These are phyloP conservation scores for Rhodamnia argentea DNA, from an alignment of 345 rosid species.

Conservation along the genomic window DNA sequence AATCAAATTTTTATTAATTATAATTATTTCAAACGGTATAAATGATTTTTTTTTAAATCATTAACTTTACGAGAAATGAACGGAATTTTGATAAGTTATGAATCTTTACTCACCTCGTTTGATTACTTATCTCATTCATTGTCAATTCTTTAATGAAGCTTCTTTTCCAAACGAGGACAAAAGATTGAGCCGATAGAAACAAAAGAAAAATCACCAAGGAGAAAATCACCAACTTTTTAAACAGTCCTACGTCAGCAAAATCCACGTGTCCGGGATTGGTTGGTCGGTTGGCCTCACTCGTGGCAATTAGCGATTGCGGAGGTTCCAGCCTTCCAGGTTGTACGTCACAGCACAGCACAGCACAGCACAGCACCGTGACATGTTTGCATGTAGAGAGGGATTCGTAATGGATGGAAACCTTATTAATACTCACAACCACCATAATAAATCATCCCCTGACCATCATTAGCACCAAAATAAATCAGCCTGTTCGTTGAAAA, in stretches of 20 bases:
- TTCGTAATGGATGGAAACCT: not conserved
- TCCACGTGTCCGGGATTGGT: not conserved
- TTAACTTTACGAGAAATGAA: not conserved
- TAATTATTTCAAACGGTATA: not conserved
- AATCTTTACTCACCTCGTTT: too few species aligned
- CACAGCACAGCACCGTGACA: not conserved
- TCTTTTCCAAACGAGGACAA: not conserved
- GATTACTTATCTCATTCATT: too few species aligned
- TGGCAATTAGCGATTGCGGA: not conserved
- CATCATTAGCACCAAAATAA: not conserved
- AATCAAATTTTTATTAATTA: rapidly evolving
- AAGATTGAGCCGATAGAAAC: not conserved
- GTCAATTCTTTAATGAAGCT: too few species aligned
- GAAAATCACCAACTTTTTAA: not conserved
- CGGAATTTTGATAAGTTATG: too few species aligned
- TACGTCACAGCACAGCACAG: not conserved
- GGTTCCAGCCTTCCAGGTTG: not conserved
- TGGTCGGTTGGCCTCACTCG: not conserved
- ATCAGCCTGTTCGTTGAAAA: not conserved
- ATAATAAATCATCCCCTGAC: not conserved
- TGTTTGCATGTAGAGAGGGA: not conserved
- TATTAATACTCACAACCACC: not conserved
- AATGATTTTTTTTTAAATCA: rapidly evolving
- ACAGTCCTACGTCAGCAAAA: rapidly evolving
- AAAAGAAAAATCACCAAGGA: too few species aligned